These are phyloP conservation scores for Luzula sylvatica DNA, from an alignment of 176 grass and related monocot genomes.

Conservation along the genomic window DNA sequence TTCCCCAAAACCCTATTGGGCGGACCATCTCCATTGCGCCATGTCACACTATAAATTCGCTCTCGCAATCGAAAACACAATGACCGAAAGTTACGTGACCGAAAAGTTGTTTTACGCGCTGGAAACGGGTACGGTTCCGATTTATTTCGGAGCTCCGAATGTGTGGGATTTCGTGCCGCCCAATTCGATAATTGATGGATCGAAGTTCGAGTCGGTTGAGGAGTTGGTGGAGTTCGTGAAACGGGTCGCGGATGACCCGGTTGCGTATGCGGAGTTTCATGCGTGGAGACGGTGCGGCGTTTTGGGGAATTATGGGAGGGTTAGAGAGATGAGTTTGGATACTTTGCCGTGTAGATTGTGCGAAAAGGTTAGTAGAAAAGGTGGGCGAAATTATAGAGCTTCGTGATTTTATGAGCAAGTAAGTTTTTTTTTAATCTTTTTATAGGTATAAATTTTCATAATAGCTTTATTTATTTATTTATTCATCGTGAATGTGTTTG, in stretches of 20 bases:
- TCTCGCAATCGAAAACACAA: slow-evolving; percentile 91
- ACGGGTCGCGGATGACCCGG: slow-evolving; percentile 54
- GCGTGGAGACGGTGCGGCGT: slow-evolving; percentile 80
- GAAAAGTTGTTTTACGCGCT: slow-evolving; percentile 87
- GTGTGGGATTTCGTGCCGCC: slow-evolving; percentile 86
- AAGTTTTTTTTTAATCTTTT: not conserved
- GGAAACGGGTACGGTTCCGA: slow-evolving; percentile 76
- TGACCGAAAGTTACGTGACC: slow-evolving; percentile 75
- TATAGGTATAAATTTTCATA: too few species aligned
- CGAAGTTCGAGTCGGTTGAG: slow-evolving; percentile 60
- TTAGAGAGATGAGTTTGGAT: slow-evolving; percentile 74
- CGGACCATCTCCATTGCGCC: slow-evolving; percentile 75
- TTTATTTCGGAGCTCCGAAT: slow-evolving; percentile 85
- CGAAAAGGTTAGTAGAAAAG: slow-evolving; percentile 60
- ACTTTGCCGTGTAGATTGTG: slow-evolving; percentile 74
- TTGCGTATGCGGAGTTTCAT: slow-evolving; percentile 85
- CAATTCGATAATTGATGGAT: slow-evolving; percentile 75
- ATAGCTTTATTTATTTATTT: too few species aligned
- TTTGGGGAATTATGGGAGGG: slow-evolving; percentile 59
- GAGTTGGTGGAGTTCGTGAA: slow-evolving; percentile 69
- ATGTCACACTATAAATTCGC: slow-evolving; percentile 98
- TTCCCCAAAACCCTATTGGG: slow-evolving; percentile 43
- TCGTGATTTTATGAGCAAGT: slow-evolving; percentile 43
- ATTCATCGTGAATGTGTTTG: too few species aligned
- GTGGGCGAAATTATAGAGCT: slow-evolving; percentile 45